A percentile compares a stretch with the other conserved stretches of the same genome.
Conservation (phyloP, 495 filamentous ascomycete species). For the Penicillium canariense region DNA sequence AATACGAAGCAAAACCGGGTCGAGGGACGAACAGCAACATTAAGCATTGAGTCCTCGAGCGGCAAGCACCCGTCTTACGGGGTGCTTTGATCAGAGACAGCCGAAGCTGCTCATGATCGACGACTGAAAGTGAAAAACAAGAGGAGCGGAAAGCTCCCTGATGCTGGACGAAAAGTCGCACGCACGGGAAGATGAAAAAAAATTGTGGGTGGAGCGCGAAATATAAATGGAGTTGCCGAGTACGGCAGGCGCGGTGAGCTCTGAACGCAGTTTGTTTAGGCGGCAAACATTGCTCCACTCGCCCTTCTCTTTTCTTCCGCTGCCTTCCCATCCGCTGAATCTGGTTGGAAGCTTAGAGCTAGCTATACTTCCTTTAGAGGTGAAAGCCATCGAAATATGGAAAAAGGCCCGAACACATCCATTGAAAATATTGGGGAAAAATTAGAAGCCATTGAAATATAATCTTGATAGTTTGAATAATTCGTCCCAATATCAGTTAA, state of each 20-base stretch:
- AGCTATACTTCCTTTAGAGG: too few relatives aligned
- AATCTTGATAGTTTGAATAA: background rate
- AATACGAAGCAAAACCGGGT: slow-evolving; percentile 6
- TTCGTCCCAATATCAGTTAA: background rate
- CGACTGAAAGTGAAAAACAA: slow-evolving; percentile 10
- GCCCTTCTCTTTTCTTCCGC: background rate
- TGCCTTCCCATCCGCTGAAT: background rate
- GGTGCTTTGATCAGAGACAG: slow-evolving; percentile 7
- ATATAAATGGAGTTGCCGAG: slow-evolving; percentile 20
- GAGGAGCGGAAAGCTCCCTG: slow-evolving; percentile 10
- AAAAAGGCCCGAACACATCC: too few relatives aligned
- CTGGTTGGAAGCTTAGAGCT: too few relatives aligned
- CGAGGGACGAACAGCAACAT: slow-evolving; percentile 15
- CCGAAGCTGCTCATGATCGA: slow-evolving; percentile 1
- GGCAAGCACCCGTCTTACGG: slow-evolving; percentile 8
- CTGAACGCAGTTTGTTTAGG: slow-evolving; percentile 10
- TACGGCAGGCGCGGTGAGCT: slow-evolving; percentile 16
- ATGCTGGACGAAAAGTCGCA: slow-evolving; percentile 19
- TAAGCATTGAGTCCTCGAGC: slow-evolving; percentile 2
- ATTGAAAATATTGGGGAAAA: too few relatives aligned
- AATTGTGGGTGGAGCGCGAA: slow-evolving; percentile 37
- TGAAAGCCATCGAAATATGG: too few relatives aligned
- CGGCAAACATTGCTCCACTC: slow-evolving; percentile 9
- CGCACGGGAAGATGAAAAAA: slow-evolving; percentile 32
- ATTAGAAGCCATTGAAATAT: background rate